Percentiles rank a stretch among this genome's conserved stretches.
Evolutionary conservation across 495 filamentous ascomycete genomes (phyloP).

Genomic region (Chaetomidium leptoderma): DNA sequence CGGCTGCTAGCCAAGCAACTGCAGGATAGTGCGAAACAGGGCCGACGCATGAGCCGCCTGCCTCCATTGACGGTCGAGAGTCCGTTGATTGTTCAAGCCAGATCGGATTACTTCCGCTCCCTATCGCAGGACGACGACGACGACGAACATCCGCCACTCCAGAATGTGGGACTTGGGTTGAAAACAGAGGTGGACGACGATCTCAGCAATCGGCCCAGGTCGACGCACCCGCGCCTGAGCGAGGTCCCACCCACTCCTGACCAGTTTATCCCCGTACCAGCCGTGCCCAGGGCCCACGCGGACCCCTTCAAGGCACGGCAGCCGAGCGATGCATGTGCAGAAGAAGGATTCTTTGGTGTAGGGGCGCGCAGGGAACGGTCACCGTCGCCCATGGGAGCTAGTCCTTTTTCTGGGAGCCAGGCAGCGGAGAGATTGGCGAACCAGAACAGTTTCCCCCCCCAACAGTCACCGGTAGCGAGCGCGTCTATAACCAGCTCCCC

Average conservation of each 20-base stretch:
- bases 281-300: slow-evolving; percentile 27
- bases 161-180: slow-evolving; percentile 40
- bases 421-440: slow-evolving; percentile 18
- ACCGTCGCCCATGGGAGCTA: slow-evolving; percentile 33
- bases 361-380: slow-evolving; percentile 44
- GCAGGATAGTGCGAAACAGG: slow-evolving; percentile 65
- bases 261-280: slow-evolving; percentile 42
- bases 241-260: slow-evolving; percentile 54
- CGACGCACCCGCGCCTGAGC: slow-evolving; percentile 70
- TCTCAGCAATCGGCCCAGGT: slow-evolving; percentile 53
- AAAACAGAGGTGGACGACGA: slow-evolving; percentile 59
- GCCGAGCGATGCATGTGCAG: slow-evolving; percentile 30
- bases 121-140: slow-evolving; percentile 45
- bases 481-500: slow-evolving; percentile 31
- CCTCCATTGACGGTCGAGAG: slow-evolving; percentile 77
- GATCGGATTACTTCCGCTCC: slow-evolving; percentile 72
- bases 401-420: slow-evolving; percentile 10
- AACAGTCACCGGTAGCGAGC: slow-evolving; percentile 24
- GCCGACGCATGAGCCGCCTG: slow-evolving; percentile 74
- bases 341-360: slow-evolving; percentile 36
- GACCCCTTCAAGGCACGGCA: slow-evolving; percentile 29
- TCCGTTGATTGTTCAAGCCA: slow-evolving; percentile 57
- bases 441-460: slow-evolving; percentile 23
- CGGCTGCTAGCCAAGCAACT: slow-evolving; percentile 82
- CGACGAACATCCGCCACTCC: slow-evolving; percentile 32